phyloP scores from a whole-genome alignment of 768 basidiomycete species.

The Zangia roseola region DNA sequence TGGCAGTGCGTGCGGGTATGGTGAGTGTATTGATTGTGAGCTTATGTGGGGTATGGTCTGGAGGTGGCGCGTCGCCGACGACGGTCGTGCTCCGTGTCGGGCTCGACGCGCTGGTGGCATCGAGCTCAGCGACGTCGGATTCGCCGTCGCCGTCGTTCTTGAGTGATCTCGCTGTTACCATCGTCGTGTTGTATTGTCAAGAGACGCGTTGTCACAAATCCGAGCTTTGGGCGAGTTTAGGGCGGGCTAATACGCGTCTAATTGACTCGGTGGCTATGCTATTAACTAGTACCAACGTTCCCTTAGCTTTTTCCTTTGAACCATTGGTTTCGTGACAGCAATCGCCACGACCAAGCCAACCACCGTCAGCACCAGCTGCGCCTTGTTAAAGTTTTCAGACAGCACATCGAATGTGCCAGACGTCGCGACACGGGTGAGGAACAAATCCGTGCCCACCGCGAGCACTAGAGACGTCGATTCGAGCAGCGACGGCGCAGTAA shows the following conservation, averaged over 20 bases:
- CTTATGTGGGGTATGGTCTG: background rate
- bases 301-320: slow-evolving; percentile 59
- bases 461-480: slow-evolving; percentile 93
- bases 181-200: background rate
- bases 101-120: slow-evolving; percentile 25
- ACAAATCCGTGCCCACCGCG: slow-evolving; percentile 85
- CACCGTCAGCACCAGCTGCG: slow-evolving; percentile 83
- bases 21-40: slow-evolving; percentile 3
- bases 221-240: slow-evolving; percentile 7
- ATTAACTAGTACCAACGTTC: slow-evolving; percentile 63
- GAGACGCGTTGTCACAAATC: background rate
- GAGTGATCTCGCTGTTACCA: background rate
- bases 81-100: slow-evolving; percentile 30
- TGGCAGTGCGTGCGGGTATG: slow-evolving; percentile 14
- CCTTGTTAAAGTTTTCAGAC: slow-evolving; percentile 90
- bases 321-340: slow-evolving; percentile 79
- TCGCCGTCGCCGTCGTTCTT: slow-evolving; percentile 4
- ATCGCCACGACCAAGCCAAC: slow-evolving; percentile 72
- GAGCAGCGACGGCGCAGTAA: slow-evolving; percentile 79
- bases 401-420: slow-evolving; percentile 92
- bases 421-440: slow-evolving; percentile 80
- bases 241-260: slow-evolving; percentile 27
- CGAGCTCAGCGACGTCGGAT: slow-evolving; percentile 29
- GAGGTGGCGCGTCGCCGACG: slow-evolving; percentile 28
- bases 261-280: slow-evolving; percentile 12